Evolutionary conservation across 768 basidiomycete genomes (phyloP), one percentile per base, ranked within the genome.

Genomic region (Hemileccinum impolitum): DNA sequence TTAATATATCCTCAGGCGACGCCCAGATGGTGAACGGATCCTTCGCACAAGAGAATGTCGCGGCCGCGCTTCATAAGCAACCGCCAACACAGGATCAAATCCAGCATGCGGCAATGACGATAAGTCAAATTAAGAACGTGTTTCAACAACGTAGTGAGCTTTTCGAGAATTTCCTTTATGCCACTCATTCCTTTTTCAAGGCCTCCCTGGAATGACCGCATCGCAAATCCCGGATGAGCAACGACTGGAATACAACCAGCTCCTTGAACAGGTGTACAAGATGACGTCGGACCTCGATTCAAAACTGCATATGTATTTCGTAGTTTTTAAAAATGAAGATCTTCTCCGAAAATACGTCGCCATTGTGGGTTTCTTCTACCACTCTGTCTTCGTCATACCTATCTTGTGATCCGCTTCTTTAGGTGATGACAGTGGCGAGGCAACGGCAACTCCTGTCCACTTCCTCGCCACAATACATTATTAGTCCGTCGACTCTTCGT

Each of bases 201-300:
- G 61, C 25, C 61, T 74, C 36, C 63, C 59, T 7, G 61, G 55
- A 39, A 71, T 75, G 61, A 44, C 57, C 9, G 41, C 56, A 8
- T 58, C 71, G 15, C 72, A 74, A 15, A 57, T 87, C 23, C 72
- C 81, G 5, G 69, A 74, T 9, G 79, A 81, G 2, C 81, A 81
- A 49, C 73, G 78, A 38, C 49, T 69, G 37, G 81, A 81, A 46
- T 87, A 77, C 55, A 75, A 72, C 45, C 58, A 61, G 19, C 36
- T 76, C 6, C 68, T 87, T 25, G 81, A 84, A 42, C 71, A 75
- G 31, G 58, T 82, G 14, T 63, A 63, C 59, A 78, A 73, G 43
- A 59, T 70, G 43, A 71, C 72, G 35, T 39, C 41, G 12, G 82
- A 85, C 0, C 63, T 84, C 19, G 80, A 87, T 4, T 39, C 48